phyloP scores from a whole-genome alignment of 352 stramenopile genomes.

The Phytophthora meadii region DNA sequence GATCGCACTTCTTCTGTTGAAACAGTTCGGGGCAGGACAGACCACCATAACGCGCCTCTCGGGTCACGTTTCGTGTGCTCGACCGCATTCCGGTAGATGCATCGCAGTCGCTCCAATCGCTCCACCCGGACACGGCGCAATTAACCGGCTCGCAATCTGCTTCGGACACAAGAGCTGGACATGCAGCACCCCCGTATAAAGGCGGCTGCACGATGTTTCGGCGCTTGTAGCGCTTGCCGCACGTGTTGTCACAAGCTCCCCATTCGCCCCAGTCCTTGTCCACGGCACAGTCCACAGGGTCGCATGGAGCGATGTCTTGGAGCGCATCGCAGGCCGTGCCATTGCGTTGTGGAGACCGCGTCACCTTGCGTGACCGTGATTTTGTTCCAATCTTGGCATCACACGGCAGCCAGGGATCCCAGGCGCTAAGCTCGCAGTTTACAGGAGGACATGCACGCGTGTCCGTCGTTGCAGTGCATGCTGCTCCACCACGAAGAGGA shows the following conservation, averaged over 20 bases:
- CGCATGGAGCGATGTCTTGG: conserved; percentile 38
- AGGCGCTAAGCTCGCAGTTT: conserved; percentile 50
- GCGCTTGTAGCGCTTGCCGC: conserved; percentile 47
- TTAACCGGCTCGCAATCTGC: conserved; percentile 56
- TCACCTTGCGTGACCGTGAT: conserved; percentile 25
- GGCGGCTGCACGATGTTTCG: conserved; percentile 35
- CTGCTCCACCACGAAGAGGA: conserved; percentile 43
- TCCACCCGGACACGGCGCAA: conserved; percentile 49
- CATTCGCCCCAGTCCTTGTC: conserved; percentile 51
- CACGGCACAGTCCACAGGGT: conserved; percentile 52
- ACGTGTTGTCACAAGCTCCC: conserved; percentile 47
- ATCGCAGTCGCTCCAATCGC: conserved; percentile 52
- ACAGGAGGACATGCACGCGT: conserved; percentile 47
- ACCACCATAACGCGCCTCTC: conserved; percentile 48
- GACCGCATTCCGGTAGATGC: conserved; percentile 44
- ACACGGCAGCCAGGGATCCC: conserved; percentile 39
- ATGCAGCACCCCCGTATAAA: conserved; percentile 43
- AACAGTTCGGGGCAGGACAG: conserved; percentile 37
- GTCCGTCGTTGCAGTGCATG: conserved; percentile 37
- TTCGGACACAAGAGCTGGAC: conserved; percentile 38
- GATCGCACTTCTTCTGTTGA: conserved; percentile 57
- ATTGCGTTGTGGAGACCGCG: conserved; percentile 37
- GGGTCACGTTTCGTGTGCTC: conserved; percentile 40
- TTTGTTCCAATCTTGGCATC: conserved; percentile 37
- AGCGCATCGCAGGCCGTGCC: conserved; percentile 40